Evolutionary conservation across 306 rosid species (phyloP), one percentile per base, ranked within the genome.

Genomic region (Mimosa pudica): DNA sequence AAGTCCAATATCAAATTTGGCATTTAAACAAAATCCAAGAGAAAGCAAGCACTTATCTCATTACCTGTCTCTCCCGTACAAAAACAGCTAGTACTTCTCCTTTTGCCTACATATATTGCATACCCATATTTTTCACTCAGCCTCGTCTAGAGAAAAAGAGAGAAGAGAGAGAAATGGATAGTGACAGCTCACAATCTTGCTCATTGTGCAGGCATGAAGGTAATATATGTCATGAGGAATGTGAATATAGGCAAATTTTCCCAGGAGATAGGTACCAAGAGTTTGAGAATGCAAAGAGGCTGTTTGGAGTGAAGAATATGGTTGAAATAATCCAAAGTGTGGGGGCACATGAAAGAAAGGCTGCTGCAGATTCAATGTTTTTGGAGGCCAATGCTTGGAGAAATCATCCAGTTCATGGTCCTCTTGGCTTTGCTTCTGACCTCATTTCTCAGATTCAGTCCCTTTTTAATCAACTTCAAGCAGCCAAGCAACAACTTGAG

Each of bases 341-440:
- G 62, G 62, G n/a, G 30, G 30, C 0, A 55, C 2, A 55, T 55
- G 10, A 55, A 55, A 55, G 62, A n/a, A 20, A 55, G n/a, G 62
- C 7, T 55, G 62, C 62, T 55, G 62, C 62, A 55, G 62, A 55
- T 55, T 55, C 62, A 1, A 55, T 55, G 62, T 55, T 55, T n/a
- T 2, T 55, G 62, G 62, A 55, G 62, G 62, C 62, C n/a, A 55
- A 55, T 55, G 62, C 62, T 1, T 55, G 62, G 62, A 55, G 62
- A 18, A 55, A 55, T 24, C 62, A 55, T 8, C 62, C 62, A 0
- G 62, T 55, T 55, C 11, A n/a, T n/a, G 62, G 62, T 1, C 30
- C 17, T 55, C 62, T 55, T 55, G 62, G 62, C 62, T 55, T 55
- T 55, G 62, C 62, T 55, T 55, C 62, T 55, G 62, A 55, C 3